phyloP scores from a whole-genome alignment of 257 asterid species.

The Petrea volubilis region DNA sequence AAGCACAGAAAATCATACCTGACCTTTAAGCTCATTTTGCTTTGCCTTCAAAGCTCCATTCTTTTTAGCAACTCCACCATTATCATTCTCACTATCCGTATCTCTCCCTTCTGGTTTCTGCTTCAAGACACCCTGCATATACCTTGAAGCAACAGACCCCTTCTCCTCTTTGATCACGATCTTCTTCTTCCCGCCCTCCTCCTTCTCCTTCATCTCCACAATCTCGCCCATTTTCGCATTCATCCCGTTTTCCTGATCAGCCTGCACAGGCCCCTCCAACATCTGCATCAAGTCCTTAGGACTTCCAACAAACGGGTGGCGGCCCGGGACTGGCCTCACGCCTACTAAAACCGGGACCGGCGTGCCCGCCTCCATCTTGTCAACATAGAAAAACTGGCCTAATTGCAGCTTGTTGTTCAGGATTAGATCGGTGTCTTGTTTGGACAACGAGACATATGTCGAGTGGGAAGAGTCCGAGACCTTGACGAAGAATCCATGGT shows the following conservation, averaged over 20 bases:
- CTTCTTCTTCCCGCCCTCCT: conserved; percentile 42
- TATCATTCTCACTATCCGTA: conserved; percentile 44
- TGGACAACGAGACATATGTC: conserved; percentile 65
- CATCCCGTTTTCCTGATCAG: conserved; percentile 26
- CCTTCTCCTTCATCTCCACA: conserved; percentile 40
- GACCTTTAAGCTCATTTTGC: conserved; percentile 55
- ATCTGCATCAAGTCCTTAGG: conserved; percentile 90
- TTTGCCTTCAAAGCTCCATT: conserved; percentile 37
- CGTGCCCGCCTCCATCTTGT: conserved; percentile 64
- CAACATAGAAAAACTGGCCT: conserved; percentile 82
- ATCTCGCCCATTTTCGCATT: conserved; percentile 10
- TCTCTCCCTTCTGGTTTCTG: conserved; percentile 44
- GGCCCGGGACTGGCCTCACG: conserved; percentile 74
- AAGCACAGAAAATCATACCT: conserved; percentile 42
- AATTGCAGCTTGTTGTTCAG: conserved; percentile 75
- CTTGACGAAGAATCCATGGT: conserved; percentile 86
- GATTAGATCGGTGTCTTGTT: conserved; percentile 70
- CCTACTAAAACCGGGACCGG: conserved; percentile 75
- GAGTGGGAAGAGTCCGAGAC: conserved; percentile 92
- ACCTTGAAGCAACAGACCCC: conserved; percentile 69
- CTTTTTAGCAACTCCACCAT: conserved; percentile 35
- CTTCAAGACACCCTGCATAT: conserved; percentile 67
- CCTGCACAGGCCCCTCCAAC: conserved; percentile 43
- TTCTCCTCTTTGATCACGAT: conserved; percentile 84
- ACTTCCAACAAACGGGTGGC: conserved; percentile 75